These are phyloP conservation scores for Petrea volubilis DNA, from an alignment of 257 asterid genomes.

Conservation along the genomic window DNA sequence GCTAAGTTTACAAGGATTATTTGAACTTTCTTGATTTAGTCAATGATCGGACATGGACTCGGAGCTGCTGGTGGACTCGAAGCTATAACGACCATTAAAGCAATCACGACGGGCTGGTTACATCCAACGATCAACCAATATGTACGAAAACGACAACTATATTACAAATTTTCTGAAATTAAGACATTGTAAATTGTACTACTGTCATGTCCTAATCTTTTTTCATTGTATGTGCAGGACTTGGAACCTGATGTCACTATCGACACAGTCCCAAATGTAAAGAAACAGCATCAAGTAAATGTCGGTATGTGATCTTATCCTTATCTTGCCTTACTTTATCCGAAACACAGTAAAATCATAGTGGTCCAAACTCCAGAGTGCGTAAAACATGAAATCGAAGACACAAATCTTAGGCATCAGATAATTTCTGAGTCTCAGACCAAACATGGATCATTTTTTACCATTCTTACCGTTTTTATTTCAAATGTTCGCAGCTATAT, in stretches of 20 bases:
- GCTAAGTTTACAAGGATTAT: background rate
- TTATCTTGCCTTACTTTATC: background rate
- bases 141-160: constrained; percentile 20
- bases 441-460: no score
- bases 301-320: constrained; percentile 51
- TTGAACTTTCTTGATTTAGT: constrained; percentile 17
- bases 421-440: no score
- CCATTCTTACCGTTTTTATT: background rate
- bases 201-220: background rate
- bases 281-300: constrained; percentile 63
- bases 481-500: constrained; percentile 47
- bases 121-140: constrained; percentile 50
- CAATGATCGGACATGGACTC: constrained; percentile 46
- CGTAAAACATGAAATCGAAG: background rate
- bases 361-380: constrained; percentile 11
- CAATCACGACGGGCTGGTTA: constrained; percentile 45
- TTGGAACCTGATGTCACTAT: constrained; percentile 42
- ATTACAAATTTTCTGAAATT: background rate
- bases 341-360: background rate
- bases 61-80: constrained; percentile 55
- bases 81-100: constrained; percentile 50
- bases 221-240: constrained; percentile 19
- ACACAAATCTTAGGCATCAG: background rate
- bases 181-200: background rate
- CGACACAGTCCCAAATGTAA: constrained; percentile 69